Base-by-base conservation (phyloP, 2,329 filamentous ascomycete genomes). In the Colletotrichum scovillei region DNA sequence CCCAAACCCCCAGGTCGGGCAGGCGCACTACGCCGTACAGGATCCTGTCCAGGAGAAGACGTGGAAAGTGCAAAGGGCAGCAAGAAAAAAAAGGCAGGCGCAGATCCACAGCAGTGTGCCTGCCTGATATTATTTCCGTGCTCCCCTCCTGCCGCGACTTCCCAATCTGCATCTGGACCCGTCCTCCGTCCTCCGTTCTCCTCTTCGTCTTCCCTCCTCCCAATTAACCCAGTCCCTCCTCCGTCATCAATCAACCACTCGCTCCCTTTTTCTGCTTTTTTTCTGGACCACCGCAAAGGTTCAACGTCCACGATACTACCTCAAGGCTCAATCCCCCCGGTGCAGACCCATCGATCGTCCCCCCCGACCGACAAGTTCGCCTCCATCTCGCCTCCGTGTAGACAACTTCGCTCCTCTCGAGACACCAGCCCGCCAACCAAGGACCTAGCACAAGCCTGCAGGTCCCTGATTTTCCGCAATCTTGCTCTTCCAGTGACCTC, bases 331-430 rank as follows among this genome's bases (percentile, higher is more conserved):
- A 6, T 19, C 22, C 62, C 59, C 66, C 66, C 59, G 35, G 70
- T 56, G 24, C 53, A 62, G 70, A 64, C 66, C 60, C 70, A 65
- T 73, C 53, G 60, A 73, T 65, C 70, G 55, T 60, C 46, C 62
- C 46, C 66, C 26, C 59, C 59, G 63, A 56, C 59, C 42, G 30
- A 60, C 64, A 70, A 70, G 66, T 73, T 73, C 70, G 69, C 69
- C 42, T 46, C 67, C 69, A 73, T 73, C 70, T 73, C 70, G 69
- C 69, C 69, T 69, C 30, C 64, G 57, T 24, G 19, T 55, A 32
- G 24, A 60, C 63, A 67, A 69, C 38, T 62, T 63, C 42, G 46
- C 57, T 64, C 58, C 69, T 42, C 38, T 38, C 35, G 53, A 55
- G 65, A 69, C 65, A 72, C 19, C 42, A 49, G 19, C 16, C 38